These are phyloP conservation scores for Meyerozyma athensensis DNA, from an alignment of 1,139 yeast genomes.

Conservation along the genomic window DNA sequence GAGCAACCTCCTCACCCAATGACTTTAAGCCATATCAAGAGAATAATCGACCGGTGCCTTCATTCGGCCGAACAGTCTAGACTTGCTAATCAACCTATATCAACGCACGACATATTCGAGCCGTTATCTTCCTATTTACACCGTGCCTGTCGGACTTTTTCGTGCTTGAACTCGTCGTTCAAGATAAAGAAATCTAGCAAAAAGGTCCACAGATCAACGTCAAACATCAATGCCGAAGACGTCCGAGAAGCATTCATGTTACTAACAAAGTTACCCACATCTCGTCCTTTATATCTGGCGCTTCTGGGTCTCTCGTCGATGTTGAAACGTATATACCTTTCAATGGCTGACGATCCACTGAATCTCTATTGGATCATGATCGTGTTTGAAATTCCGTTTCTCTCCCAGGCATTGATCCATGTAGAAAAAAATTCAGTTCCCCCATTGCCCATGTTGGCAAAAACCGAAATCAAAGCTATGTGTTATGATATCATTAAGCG, in stretches of 20 bases:
- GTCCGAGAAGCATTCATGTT: slow-evolving; percentile 38
- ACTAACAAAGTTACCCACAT: slow-evolving; percentile 50
- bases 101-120: slow-evolving; percentile 39
- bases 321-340: slow-evolving; percentile 40
- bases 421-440: slow-evolving; percentile 18
- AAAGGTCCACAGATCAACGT: slow-evolving; percentile 31
- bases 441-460: slow-evolving; percentile 30
- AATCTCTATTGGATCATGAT: slow-evolving; percentile 53
- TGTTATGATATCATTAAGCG: slow-evolving; percentile 65
- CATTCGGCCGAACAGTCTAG: slow-evolving; percentile 11
- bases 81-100: slow-evolving; percentile 9
- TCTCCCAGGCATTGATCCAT: slow-evolving; percentile 41
- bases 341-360: slow-evolving; percentile 26
- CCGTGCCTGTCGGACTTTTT: slow-evolving; percentile 36
- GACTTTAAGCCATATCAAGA: slow-evolving; percentile 23
- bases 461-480: slow-evolving; percentile 49
- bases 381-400: slow-evolving; percentile 57
- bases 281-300: slow-evolving; percentile 52
- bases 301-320: slow-evolving; percentile 45
- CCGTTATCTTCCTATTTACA: slow-evolving; percentile 46
- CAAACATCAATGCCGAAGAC: slow-evolving; percentile 45
- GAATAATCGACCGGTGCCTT: slow-evolving; percentile 27
- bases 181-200: slow-evolving; percentile 18
- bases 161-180: slow-evolving; percentile 49
- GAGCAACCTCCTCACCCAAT: slow-evolving; percentile 16